Conservation (phyloP, 2,329 filamentous ascomycete genomes). For the Colletotrichum sp. region DNA sequence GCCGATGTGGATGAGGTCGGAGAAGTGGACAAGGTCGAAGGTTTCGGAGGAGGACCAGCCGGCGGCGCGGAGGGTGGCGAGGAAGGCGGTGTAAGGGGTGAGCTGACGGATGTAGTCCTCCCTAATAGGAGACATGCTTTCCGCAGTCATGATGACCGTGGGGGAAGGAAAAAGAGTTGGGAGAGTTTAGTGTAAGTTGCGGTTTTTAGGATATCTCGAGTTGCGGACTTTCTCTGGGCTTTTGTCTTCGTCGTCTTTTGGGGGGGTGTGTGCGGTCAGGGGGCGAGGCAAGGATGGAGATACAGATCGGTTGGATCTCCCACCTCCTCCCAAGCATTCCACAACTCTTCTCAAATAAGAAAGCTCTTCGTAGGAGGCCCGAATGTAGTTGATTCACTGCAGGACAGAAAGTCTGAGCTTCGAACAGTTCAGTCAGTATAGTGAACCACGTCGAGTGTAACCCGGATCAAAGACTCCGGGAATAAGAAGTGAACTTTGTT, state of each 20-base stretch:
- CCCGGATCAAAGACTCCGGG: background rate
- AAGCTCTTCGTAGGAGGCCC: background rate
- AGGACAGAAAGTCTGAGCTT: background rate
- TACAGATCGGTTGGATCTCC: background rate
- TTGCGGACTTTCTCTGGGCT: background rate
- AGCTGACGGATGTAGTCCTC: slow-evolving; percentile 17
- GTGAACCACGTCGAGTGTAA: background rate
- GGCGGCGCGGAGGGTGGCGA: background rate
- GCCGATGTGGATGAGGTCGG: background rate
- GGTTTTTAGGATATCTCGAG: background rate
- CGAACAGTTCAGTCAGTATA: background rate
- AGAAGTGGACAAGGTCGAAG: slow-evolving; percentile 10
- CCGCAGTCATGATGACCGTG: background rate
- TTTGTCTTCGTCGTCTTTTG: background rate
- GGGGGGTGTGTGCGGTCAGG: background rate
- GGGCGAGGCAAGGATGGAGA: background rate
- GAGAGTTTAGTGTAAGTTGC: background rate
- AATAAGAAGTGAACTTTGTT: background rate
- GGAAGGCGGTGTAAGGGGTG: background rate
- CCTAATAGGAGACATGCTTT: background rate
- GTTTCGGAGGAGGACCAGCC: background rate
- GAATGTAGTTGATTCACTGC: background rate
- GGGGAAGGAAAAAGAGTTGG: background rate
- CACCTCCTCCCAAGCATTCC: background rate
- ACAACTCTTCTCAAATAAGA: background rate